phyloP scores from a whole-genome alignment of 192 early-diverging fungal genomes.

The Entomortierella lignicola region DNA sequence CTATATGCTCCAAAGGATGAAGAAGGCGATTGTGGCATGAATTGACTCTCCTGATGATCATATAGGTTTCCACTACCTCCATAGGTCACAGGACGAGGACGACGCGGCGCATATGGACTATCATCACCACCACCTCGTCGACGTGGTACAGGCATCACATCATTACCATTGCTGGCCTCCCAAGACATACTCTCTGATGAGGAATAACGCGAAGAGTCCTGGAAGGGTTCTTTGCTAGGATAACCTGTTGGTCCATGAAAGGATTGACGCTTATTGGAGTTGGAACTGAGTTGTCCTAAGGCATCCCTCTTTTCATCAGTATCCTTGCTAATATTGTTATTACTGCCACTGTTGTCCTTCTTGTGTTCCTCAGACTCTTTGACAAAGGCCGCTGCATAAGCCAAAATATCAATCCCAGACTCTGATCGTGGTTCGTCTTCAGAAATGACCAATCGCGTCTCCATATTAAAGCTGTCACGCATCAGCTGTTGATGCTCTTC shows the following conservation, averaged over 20 bases:
- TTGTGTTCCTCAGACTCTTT: slow-evolving; percentile 51
- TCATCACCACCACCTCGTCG: slow-evolving; percentile 36
- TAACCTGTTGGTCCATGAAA: slow-evolving; percentile 52
- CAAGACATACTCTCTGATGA: slow-evolving; percentile 36
- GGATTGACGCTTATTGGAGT: slow-evolving; percentile 48
- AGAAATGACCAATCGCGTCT: slow-evolving; percentile 36
- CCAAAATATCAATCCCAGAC: slow-evolving; percentile 48
- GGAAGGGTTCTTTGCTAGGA: slow-evolving; percentile 37
- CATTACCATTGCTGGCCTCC: slow-evolving; percentile 22
- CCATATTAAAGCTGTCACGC: slow-evolving; percentile 53
- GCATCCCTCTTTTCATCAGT: slow-evolving; percentile 21
- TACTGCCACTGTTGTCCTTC: slow-evolving; percentile 15
- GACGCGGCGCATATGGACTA: slow-evolving; percentile 32
- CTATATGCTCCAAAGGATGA: slow-evolving; percentile 19
- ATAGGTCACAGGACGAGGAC: slow-evolving; percentile 47
- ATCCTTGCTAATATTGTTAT: slow-evolving; percentile 13
- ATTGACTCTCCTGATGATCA: slow-evolving; percentile 47
- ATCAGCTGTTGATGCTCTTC: slow-evolving; percentile 50
- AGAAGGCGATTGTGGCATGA: slow-evolving; percentile 43
- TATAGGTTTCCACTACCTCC: slow-evolving; percentile 45
- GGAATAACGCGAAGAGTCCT: slow-evolving; percentile 28
- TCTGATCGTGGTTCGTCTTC: slow-evolving; percentile 49
- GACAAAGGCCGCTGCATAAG: slow-evolving; percentile 43
- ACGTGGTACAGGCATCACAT: slow-evolving; percentile 34
- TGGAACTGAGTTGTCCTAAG: slow-evolving; percentile 23